Evolutionary conservation across 225 moss, liverwort and hornwort species (phyloP), one percentile per base, ranked within the genome.

Genomic region (Anthoceros angustus): DNA sequence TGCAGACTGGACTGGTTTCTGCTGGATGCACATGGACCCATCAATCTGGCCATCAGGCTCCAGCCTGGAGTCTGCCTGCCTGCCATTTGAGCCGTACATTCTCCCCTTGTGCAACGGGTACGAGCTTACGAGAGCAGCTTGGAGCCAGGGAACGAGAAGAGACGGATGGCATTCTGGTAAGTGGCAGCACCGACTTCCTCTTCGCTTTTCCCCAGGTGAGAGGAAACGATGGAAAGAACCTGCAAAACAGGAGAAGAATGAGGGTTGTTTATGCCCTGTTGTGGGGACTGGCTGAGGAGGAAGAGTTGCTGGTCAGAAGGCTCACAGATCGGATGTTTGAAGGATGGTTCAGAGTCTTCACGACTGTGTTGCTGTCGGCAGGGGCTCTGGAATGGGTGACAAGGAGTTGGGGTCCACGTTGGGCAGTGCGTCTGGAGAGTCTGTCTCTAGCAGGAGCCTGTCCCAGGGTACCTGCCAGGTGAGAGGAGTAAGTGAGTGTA

Each of bases 81-180:
- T 32, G 32, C 32, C 32, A 32, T 32, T 32, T 32, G 32, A 32
- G 32, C 4, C 2, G 32, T 32, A 32, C 32, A 32, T 1, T 32
- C 32, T 32, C 2, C 32, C 32, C 32, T n/a, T 32, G 32, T 32
- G 1, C 32, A 32, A 4, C 1, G 32, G 32, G 32, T 32, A 32
- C 32, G 32, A 32, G 32, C 32, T 55, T 15, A 55, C 55, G 23
- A 20, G n/a, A 73, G 64, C 39, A 90, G 74, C 75, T 88, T 95
- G 8, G 94, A 84, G 43, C 94, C 94, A 23, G 74, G 77, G 64
- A 86, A 98, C 0, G 88, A 92, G 76, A 98, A 98, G 12, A 98
- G 63, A 11, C 73, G 63, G 63, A 63, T 66, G 8, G 87, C 84
- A 74, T 98, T 98, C 72, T 70, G 70, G 40, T 77, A 73, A 0